Conservation (phyloP, 495 filamentous ascomycete genomes). For the Penicillium malachiteum region DNA sequence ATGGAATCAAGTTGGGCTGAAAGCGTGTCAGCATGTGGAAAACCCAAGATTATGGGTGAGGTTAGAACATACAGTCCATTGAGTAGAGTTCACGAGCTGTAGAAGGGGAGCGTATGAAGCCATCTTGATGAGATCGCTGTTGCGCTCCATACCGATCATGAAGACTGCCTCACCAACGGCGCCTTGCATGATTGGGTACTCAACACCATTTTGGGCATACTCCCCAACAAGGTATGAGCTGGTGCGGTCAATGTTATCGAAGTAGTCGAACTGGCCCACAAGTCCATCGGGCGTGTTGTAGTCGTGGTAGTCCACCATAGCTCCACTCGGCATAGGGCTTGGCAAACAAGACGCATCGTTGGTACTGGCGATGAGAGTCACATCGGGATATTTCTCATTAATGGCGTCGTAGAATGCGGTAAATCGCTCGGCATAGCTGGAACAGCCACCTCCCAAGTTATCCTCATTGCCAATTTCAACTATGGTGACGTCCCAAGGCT, state of each 20-base stretch:
- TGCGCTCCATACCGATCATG: constrained; percentile 61
- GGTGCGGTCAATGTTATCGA: constrained; percentile 40
- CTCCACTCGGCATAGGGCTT: constrained; percentile 26
- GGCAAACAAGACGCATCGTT: constrained; percentile 35
- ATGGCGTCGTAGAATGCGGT: constrained; percentile 56
- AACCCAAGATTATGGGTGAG: neutral
- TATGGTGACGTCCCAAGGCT: constrained; percentile 57
- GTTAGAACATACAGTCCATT: constrained; percentile 26
- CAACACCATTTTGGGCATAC: constrained; percentile 50
- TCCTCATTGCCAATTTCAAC: constrained; percentile 71
- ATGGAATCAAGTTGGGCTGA: constrained; percentile 22
- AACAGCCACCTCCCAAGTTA: constrained; percentile 48
- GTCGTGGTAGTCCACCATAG: constrained; percentile 41
- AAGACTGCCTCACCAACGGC: constrained; percentile 61
- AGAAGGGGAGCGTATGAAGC: constrained; percentile 45
- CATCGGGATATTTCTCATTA: constrained; percentile 56
- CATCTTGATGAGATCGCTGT: constrained; percentile 52
- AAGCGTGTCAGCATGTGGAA: constrained; percentile 1
- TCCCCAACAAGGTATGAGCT: constrained; percentile 46
- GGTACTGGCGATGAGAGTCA: constrained; percentile 56
- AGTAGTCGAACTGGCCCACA: constrained; percentile 49
- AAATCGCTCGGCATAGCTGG: constrained; percentile 59
- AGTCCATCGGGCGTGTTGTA: constrained; percentile 47
- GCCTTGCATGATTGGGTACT: constrained; percentile 51
- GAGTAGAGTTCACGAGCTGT: constrained; percentile 34